Evolutionary conservation across 768 basidiomycete species (phyloP).

Genomic region (Coprinellus micaceus): DNA sequence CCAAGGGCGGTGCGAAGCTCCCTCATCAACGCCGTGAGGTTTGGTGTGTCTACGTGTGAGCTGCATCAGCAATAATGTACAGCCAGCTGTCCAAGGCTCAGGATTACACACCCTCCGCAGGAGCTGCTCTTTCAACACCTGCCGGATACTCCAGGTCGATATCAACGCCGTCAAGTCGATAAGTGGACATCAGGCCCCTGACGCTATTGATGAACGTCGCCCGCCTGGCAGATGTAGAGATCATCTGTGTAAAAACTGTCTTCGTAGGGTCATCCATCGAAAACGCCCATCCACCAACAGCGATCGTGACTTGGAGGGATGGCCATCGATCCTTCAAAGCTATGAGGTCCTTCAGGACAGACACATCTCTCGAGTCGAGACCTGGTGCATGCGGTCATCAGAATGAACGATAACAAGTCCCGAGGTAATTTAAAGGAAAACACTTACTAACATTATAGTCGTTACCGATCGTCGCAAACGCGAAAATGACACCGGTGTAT

Average conservation of each 20-base stretch:
- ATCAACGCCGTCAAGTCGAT: slow-evolving; percentile 19
- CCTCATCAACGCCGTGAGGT: slow-evolving; percentile 17
- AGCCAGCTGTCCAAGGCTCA: background rate
- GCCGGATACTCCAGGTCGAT: slow-evolving; percentile 23
- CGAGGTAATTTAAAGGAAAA: too few relatives aligned
- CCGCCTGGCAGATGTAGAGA: slow-evolving; percentile 9
- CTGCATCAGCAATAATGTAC: background rate
- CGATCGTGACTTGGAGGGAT: slow-evolving; percentile 16
- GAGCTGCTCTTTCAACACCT: slow-evolving; percentile 17
- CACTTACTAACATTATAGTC: slow-evolving; percentile 11
- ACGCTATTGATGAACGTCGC: slow-evolving; percentile 20
- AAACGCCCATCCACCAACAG: slow-evolving; percentile 20
- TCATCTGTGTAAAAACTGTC: slow-evolving; percentile 14
- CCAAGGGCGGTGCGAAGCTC: slow-evolving; percentile 15
- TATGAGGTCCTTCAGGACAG: slow-evolving; percentile 12
- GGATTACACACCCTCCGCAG: slow-evolving; percentile 14
- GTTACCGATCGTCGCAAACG: slow-evolving; percentile 16
- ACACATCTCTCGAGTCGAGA: slow-evolving; percentile 9
- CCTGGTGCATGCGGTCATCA: too few relatives aligned
- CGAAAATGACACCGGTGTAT: slow-evolving; percentile 15
- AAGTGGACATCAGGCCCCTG: slow-evolving; percentile 9
- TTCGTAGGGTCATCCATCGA: slow-evolving; percentile 13
- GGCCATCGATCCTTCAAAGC: slow-evolving; percentile 8
- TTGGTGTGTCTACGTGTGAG: slow-evolving; percentile 16
- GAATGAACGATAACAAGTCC: too few relatives aligned